phyloP scores from a whole-genome alignment of 139 green algal genomes.

The Closterium sp. region DNA sequence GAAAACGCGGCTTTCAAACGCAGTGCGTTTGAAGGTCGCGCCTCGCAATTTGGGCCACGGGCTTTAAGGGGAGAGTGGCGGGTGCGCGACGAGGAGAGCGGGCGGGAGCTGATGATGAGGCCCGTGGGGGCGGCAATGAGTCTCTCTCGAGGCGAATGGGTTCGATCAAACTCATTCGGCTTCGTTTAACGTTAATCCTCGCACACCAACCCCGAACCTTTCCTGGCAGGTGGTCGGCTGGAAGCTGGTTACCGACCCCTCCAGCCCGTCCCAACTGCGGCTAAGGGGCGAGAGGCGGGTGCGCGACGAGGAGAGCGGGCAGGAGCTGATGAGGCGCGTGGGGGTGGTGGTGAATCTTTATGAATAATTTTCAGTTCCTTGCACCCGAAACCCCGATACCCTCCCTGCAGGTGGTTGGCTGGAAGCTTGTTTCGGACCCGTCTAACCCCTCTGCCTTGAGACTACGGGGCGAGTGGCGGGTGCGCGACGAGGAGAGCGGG shows the following conservation, averaged over 20 bases:
- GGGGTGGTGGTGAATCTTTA: no score
- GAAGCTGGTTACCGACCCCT: conserved; percentile 1
- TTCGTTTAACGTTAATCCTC: no score
- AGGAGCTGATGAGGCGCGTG: neutral
- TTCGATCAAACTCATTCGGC: no score
- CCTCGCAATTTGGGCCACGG: no score
- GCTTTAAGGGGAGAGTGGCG: neutral
- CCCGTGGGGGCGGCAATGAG: no score
- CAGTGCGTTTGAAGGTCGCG: no score
- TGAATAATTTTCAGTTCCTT: no score
- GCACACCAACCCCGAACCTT: neutral
- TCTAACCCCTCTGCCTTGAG: neutral
- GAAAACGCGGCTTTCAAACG: no score
- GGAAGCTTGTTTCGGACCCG: conserved; percentile 24
- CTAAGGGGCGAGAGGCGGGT: conserved; percentile 37
- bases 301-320: neutral
- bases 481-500: neutral
- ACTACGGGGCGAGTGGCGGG: conserved; percentile 31
- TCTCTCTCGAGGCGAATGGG: no score
- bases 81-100: neutral
- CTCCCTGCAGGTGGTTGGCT: conserved; percentile 28
- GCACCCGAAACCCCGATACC: neutral
- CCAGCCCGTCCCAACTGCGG: neutral
- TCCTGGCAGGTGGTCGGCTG: conserved; percentile 20
- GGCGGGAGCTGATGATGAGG: neutral